phyloP scores from a whole-genome alignment of 2,329 filamentous ascomycete species.

The Coccinonectria pachysandricola region DNA sequence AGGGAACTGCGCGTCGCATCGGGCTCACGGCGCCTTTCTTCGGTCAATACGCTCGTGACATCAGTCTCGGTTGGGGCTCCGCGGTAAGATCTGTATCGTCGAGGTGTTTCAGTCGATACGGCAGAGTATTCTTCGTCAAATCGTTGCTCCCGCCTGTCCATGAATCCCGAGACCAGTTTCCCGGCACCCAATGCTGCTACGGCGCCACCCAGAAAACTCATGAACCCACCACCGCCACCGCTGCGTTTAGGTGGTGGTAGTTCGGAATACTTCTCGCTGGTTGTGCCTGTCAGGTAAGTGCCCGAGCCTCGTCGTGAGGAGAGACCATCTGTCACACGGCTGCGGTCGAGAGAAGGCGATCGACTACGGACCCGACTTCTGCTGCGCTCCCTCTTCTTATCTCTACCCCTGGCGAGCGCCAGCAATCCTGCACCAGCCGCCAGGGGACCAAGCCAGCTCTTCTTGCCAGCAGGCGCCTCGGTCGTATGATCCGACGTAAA shows the following conservation, averaged over 20 bases:
- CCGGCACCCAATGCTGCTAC: conserved; percentile 54
- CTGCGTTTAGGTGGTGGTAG: conserved; percentile 24
- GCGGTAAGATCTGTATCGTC: conserved; percentile 32
- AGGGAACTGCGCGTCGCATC: conserved; percentile 29
- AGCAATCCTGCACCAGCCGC: conserved; percentile 40
- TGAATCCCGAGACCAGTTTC: conserved; percentile 48
- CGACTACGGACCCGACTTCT: conserved; percentile 33
- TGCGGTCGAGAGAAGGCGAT: conserved; percentile 26
- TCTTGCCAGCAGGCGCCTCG: conserved; percentile 22
- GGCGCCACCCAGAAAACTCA: conserved; percentile 48
- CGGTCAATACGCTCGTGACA: conserved; percentile 39
- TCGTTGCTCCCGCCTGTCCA: conserved; percentile 39
- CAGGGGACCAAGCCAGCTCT: conserved; percentile 41
- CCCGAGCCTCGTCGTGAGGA: conserved; percentile 42
- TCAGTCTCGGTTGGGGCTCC: conserved; percentile 36
- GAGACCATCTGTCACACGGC: conserved; percentile 37
- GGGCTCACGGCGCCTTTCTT: conserved; percentile 17
- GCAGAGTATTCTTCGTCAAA: conserved; percentile 53
- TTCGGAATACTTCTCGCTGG: conserved; percentile 52
- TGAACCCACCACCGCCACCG: conserved; percentile 43
- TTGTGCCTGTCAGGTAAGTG: conserved; percentile 42
- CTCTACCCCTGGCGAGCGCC: conserved; percentile 35
- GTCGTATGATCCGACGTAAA: conserved; percentile 24
- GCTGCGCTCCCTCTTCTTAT: conserved; percentile 29
- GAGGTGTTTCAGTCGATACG: conserved; percentile 51